phyloP scores from a whole-genome alignment of 2,329 filamentous ascomycete species.

The Domatiomyces catenatus region DNA sequence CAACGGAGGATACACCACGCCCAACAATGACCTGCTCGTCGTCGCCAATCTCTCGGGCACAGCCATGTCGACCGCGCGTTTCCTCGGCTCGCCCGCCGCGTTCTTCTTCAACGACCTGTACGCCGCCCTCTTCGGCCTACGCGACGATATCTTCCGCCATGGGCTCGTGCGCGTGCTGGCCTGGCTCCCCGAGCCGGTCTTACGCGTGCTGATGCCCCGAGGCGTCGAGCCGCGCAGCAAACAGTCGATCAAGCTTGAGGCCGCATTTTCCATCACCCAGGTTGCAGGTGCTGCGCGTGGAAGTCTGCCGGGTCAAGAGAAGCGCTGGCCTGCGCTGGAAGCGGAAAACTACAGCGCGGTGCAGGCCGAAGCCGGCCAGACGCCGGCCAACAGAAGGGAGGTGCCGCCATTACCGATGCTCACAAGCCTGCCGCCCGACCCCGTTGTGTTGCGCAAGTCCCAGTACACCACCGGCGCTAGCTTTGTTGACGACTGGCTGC shows the following conservation, averaged over 20 bases:
- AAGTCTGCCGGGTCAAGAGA: not conserved
- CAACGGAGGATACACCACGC: not conserved
- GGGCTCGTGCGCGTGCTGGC: constrained; percentile 67
- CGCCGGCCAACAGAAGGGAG: constrained; percentile 1
- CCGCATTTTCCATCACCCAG: constrained; percentile 7
- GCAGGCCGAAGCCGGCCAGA: not conserved
- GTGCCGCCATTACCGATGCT: constrained; percentile 4
- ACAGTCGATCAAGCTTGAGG: constrained; percentile 10
- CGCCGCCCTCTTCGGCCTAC: constrained; percentile 35
- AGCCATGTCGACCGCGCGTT: constrained; percentile 35
- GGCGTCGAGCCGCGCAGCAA: constrained; percentile 36
- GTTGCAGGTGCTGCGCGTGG: constrained; percentile 4
- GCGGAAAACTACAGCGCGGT: not conserved
- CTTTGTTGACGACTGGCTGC: constrained; percentile 6
- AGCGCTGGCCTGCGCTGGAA: not conserved
- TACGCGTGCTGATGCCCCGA: constrained; percentile 44
- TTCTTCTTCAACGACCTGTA: constrained; percentile 46
- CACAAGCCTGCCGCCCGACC: constrained; percentile 4
- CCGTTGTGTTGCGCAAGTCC: constrained; percentile 2
- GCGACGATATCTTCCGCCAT: constrained; percentile 53
- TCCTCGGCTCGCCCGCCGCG: constrained; percentile 37
- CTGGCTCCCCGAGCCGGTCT: constrained; percentile 52
- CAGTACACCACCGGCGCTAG: constrained; percentile 5
- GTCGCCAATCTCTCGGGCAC: constrained; percentile 43
- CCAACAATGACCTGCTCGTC: constrained; percentile 43